Conservation (phyloP, 768 basidiomycete genomes). For the Russula emetica region DNA sequence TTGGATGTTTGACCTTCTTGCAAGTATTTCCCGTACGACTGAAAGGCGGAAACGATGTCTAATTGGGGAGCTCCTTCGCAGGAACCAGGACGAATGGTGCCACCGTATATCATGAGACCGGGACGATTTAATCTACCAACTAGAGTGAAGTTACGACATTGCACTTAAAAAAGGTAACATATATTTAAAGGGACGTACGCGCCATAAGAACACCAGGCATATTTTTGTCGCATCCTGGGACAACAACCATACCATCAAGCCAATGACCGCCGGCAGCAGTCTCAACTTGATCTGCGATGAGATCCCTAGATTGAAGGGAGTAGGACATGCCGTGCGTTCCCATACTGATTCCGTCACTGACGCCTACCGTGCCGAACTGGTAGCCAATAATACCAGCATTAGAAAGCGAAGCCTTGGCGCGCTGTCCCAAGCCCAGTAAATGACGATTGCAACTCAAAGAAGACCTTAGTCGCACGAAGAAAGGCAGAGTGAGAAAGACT, state of each 20-base stretch:
- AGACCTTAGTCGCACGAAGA: slow-evolving; percentile 5
- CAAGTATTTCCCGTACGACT: slow-evolving; percentile 92
- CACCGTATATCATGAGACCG: slow-evolving; percentile 96
- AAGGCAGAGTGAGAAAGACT: slow-evolving; percentile 35
- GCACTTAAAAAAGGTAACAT: slow-evolving; percentile 8
- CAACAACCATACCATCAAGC: slow-evolving; percentile 95
- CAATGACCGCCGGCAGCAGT: slow-evolving; percentile 95
- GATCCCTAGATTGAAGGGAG: slow-evolving; percentile 95
- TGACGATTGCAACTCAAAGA: slow-evolving; percentile 85
- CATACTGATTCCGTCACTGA: slow-evolving; percentile 99
- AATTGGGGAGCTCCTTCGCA: slow-evolving; percentile 85
- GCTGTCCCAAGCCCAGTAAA: slow-evolving; percentile 81
- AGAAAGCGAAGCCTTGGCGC: slow-evolving; percentile 75
- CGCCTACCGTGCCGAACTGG: slow-evolving; percentile 96
- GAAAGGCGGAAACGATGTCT: slow-evolving; percentile 97
- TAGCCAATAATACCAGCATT: slow-evolving; percentile 80
- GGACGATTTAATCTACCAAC: slow-evolving; percentile 95
- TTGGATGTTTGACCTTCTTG: slow-evolving; percentile 79
- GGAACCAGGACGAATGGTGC: slow-evolving; percentile 87
- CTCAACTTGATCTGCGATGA: slow-evolving; percentile 97
- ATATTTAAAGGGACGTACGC: slow-evolving; percentile 48
- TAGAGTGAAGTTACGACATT: neutral
- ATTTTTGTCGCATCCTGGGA: slow-evolving; percentile 99
- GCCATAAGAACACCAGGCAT: slow-evolving; percentile 99
- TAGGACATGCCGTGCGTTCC: slow-evolving; percentile 91